A percentile compares a stretch with the other conserved stretches of the same genome.
Evolutionary conservation across 306 rosid species (phyloP).

Genomic region (Casuarina cunninghamiana): DNA sequence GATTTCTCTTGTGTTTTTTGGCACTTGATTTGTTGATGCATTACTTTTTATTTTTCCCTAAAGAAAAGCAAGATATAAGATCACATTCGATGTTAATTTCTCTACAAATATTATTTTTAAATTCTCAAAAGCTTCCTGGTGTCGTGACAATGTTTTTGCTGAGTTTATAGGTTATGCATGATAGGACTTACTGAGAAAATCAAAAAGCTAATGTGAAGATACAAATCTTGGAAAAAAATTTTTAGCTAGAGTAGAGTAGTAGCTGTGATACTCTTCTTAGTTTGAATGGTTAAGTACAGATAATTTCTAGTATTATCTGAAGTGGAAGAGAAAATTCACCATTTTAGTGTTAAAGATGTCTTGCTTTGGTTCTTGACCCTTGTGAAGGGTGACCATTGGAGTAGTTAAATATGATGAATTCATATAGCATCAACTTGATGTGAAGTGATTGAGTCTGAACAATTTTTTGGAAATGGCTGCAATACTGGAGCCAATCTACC

Average conservation of each 20-base stretch:
- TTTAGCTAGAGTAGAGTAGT: neutral
- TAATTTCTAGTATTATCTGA: constrained; percentile 1
- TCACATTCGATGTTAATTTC: constrained; percentile 17
- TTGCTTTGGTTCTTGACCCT: neutral
- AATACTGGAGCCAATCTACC: neutral
- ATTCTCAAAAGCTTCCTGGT: neutral
- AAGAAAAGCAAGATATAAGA: constrained; percentile 6
- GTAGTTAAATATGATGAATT: neutral
- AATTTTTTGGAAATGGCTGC: constrained; percentile 1
- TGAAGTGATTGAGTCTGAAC: constrained; percentile 10
- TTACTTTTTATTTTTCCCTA: neutral
- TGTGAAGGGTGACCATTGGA: neutral
- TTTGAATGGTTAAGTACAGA: constrained; percentile 10
- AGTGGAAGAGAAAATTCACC: neutral
- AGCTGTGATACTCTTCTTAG: constrained; percentile 14
- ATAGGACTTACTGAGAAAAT: neutral
- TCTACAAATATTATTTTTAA: neutral
- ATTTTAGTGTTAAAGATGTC: neutral
- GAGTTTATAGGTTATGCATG: constrained; percentile 1
- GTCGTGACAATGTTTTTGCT: neutral
- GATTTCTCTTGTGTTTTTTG: neutral
- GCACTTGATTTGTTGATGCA: neutral
- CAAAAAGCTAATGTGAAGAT: constrained; percentile 6
- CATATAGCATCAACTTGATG: neutral
- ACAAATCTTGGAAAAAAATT: neutral